Base-by-base conservation (phyloP, 768 basidiomycete genomes). In the Boletus barrowsii region DNA sequence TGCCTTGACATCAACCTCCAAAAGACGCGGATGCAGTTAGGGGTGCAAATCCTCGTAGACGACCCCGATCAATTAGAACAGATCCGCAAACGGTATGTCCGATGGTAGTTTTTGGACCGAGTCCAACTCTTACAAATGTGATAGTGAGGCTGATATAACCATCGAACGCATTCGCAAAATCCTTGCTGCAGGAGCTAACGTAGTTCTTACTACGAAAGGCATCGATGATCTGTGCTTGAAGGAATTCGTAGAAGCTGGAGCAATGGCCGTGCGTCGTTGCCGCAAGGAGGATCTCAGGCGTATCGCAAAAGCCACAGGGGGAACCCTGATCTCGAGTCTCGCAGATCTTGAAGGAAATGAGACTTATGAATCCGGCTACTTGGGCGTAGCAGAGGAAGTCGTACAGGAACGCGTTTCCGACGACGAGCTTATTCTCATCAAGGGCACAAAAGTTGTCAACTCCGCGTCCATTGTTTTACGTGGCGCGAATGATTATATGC, bases 331-430 rank as follows among this genome's bases (percentile, higher is more conserved):
- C 51, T 91, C 91, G 10, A 93, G 88, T 67, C 78, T 98, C 51
- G 96, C 94, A 10, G 97, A 98, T 72, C 79, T 99, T 11, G 96
- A 99, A 59, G 96, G 97, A 41, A 96, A 99, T 47, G 97, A 99
- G 71, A 94, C 95, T 0, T 98, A 95, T 65, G 97, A 99, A 69
- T 78, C 93, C 24, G 86, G 84, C 70, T 88, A 85, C 70, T 79
- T 99, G 40, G 96, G 96, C n/a, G 77, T 75, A 44, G 96, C 96
- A 5, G 96, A 98, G 17, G 97, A 98, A 73, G 97, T 98, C 59
- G 81, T 92, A 5, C 96, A 99, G 71, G 94, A 98, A 75, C 82
- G 96, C 56, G 93, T 98, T 69, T 88, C 93, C n/a, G 97, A 99
- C 65, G 97, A 99, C 69, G 96, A 99, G 68, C 81, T 97, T 42